A percentile compares a stretch with the other conserved stretches of the same genome.
Evolutionary conservation across 2,329 filamentous ascomycete genomes (phyloP).

Genomic region (Penicillium verrucosum): DNA sequence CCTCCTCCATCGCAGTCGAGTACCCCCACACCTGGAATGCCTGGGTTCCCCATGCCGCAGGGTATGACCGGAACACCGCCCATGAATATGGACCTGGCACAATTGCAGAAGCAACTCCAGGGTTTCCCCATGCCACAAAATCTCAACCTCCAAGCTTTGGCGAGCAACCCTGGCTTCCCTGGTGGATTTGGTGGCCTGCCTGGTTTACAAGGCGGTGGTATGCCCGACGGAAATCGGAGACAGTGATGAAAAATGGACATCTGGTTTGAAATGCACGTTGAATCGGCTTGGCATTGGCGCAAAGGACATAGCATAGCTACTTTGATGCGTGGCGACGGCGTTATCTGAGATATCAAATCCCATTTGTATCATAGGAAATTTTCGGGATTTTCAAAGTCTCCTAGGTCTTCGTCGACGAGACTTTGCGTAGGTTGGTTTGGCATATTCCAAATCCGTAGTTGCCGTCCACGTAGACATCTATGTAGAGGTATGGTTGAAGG

Average conservation of each 20-base stretch:
- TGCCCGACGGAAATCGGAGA: slow-evolving; percentile 53
- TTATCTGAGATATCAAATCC: slow-evolving; percentile 13
- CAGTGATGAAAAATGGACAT: slow-evolving; percentile 32
- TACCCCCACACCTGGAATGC: slow-evolving; percentile 34
- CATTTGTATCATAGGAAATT: slow-evolving; percentile 18
- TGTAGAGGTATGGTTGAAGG: not conserved
- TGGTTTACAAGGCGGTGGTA: slow-evolving; percentile 36
- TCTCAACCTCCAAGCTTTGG: slow-evolving; percentile 40
- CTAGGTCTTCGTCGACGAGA: not conserved
- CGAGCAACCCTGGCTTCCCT: slow-evolving; percentile 33
- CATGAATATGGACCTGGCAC: slow-evolving; percentile 38
- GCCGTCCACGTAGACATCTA: not conserved
- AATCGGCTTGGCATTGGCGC: slow-evolving; percentile 18
- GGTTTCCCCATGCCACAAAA: slow-evolving; percentile 36
- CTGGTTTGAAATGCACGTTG: slow-evolving; percentile 6
- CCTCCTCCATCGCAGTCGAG: slow-evolving; percentile 29
- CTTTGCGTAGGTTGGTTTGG: not conserved
- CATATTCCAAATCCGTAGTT: not conserved
- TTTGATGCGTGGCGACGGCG: slow-evolving; percentile 13
- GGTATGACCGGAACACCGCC: slow-evolving; percentile 50
- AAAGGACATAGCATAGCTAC: slow-evolving; percentile 17
- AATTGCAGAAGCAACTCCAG: slow-evolving; percentile 41
- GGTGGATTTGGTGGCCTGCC: slow-evolving; percentile 32
- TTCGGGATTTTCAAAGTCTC: slow-evolving; percentile 1
- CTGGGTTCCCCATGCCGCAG: slow-evolving; percentile 40